Evolutionary conservation across 257 asterid genomes (phyloP).

Genomic region (Plantago major): DNA sequence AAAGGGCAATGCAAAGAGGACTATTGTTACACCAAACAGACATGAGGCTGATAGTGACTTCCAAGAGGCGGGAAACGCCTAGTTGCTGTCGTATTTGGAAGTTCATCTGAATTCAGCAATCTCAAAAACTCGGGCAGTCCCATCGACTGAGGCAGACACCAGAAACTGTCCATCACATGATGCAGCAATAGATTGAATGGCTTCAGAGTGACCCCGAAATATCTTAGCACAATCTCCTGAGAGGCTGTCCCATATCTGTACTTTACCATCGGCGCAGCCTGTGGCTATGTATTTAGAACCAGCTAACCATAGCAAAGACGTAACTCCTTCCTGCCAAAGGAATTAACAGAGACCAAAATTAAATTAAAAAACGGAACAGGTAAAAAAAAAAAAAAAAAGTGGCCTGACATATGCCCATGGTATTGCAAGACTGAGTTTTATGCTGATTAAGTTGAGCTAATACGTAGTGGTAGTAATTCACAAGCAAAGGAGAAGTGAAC

Average conservation of each 20-base stretch:
- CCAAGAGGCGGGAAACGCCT: not conserved
- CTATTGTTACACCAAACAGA: not conserved
- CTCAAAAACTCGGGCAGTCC: slow-evolving; percentile 78
- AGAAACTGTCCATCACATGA: slow-evolving; percentile 54
- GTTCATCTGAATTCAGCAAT: slow-evolving; percentile 42
- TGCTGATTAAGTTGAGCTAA: too few relatives aligned
- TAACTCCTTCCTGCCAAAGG: slow-evolving; percentile 54
- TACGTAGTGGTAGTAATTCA: too few relatives aligned
- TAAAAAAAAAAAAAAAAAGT: too few relatives aligned
- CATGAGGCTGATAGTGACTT: not conserved
- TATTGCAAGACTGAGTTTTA: too few relatives aligned
- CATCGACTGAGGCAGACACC: slow-evolving; percentile 69
- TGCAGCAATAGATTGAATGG: slow-evolving; percentile 57
- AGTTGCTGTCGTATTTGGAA: too few relatives aligned
- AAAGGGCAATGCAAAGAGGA: not conserved
- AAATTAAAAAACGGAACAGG: not conserved
- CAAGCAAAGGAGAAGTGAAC: not conserved
- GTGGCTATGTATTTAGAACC: slow-evolving; percentile 57
- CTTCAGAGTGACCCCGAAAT: slow-evolving; percentile 58
- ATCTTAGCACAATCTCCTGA: slow-evolving; percentile 66
- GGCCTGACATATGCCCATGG: too few relatives aligned
- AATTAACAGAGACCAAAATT: not conserved
- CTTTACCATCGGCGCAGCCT: slow-evolving; percentile 71
- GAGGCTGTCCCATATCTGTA: slow-evolving; percentile 75
- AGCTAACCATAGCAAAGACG: slow-evolving; percentile 69